Base-by-base conservation (phyloP, 371 early-diverging fungal genomes). In the Gilbertella persicaria region DNA sequence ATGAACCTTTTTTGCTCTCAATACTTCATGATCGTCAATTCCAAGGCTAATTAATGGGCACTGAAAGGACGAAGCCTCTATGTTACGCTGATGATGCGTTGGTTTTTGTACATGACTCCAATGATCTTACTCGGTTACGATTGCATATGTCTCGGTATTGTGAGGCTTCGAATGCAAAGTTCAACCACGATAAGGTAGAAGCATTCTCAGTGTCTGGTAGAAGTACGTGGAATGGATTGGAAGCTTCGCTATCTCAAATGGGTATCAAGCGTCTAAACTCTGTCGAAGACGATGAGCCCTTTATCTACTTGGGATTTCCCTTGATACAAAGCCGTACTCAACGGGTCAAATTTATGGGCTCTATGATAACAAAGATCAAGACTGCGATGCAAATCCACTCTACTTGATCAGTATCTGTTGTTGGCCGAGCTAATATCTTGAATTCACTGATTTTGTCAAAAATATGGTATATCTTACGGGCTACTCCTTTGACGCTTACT, bases 401-500 rank as follows among this genome's bases (percentile, higher is more conserved):
- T 2, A 6, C 38, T 4, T 17, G 38, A 6, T 37, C 35, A 1
- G 23, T 48, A 8, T 48, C 49, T 7, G 26, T 48, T 17, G 25
- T 35, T 12, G 49, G 49, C 3, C 35, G 37, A 38, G 38, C 37
- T 5, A 21, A 21, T 7, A 23, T 37, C 13, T 23, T 38, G n/a
- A 48, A 48, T 24, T 24, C 49, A 10, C 25, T 48, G 14, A 9
- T 48, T 2, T 23, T 48, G 7, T 48, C 49, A 3, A 21, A 41
- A 41, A 19, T 16, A 4, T 41, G 41, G 41, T 41, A 41, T 23
- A 16, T 41, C 3, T 21, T 41, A 5, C 4, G 23, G 7, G 41
- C 20, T 29, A 58, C 58, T 4, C 64, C 64, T 4, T n/a, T 37
- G 14, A 37, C 6, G 4, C 37, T n/a, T n/a, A n/a, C n/a, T n/a